A percentile compares a stretch with the other conserved stretches of the same genome.
phyloP scores from a whole-genome alignment of 2,329 filamentous ascomycete genomes.

The Periconia digitata region DNA sequence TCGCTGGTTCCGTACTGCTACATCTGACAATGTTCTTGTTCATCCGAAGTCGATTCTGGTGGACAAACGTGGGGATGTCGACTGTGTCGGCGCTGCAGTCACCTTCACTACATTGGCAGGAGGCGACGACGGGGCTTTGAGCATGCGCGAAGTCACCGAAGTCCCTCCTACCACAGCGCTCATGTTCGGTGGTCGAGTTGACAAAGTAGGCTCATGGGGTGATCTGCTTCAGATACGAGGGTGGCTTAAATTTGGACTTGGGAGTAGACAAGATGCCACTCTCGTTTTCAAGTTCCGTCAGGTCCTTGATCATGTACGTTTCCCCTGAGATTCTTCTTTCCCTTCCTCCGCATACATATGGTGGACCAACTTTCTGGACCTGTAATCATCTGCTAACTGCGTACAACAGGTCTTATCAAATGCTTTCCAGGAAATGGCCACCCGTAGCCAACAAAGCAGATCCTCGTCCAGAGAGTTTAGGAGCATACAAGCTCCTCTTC shows the following conservation, averaged over 20 bases:
- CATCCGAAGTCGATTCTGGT: constrained; percentile 3
- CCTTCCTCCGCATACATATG: background rate
- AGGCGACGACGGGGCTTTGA: background rate
- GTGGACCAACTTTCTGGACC: background rate
- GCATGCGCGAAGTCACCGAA: constrained; percentile 3
- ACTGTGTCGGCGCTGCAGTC: background rate
- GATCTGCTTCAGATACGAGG: background rate
- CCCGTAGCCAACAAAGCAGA: background rate
- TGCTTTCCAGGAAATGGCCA: background rate
- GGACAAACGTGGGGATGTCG: background rate
- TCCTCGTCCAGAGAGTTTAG: too few relatives aligned
- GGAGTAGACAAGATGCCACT: background rate
- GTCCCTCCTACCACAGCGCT: constrained; percentile 1
- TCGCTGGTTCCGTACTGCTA: constrained; percentile 2
- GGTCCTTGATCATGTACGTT: background rate
- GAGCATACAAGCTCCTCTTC: too few relatives aligned
- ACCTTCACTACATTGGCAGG: constrained; percentile 1
- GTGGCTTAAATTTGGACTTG: constrained; percentile 1
- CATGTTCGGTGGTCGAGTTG: constrained; percentile 4
- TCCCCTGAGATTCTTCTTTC: background rate
- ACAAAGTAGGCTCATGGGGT: background rate
- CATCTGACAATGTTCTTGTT: background rate
- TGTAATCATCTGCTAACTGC: background rate
- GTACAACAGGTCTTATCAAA: background rate
- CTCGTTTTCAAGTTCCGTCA: background rate